Base-by-base conservation (phyloP, 805 yeast species). In the Isabelozyma heimii region DNA sequence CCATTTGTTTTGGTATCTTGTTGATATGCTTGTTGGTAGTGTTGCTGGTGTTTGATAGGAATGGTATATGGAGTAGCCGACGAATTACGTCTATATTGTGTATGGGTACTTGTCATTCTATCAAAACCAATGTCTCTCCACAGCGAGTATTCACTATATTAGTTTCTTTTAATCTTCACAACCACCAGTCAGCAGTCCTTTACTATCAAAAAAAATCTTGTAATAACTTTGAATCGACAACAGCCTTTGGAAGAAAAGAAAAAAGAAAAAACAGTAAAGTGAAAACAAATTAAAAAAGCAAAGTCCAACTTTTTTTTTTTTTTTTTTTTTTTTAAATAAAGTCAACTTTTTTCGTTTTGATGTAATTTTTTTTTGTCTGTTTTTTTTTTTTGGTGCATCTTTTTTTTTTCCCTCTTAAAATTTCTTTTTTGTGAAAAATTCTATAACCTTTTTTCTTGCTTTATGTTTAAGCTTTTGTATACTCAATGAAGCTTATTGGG, bases 51-150 rank as follows among this genome's bases (percentile, higher is more conserved):
- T 39, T 62, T 62, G 8, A 50, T 45, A 15, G 69, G 70, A 14
- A 66, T 59, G 3, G 67, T 53, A 51, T 67, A 67, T 27, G 72
- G 72, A 13, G 62, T 8, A 2, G 66, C 45, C 10, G 62, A 47
- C 5, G 69, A 63, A 39, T 64, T 60, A 37, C 72, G 58, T 51
- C 70, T 55, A 45, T 64, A 60, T 20, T 62, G 68, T 16, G 55
- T 33, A 39, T 28, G 47, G 27, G 28, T 37, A 24, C 17, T 37
- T 13, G 35, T 16, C 17, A 20, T 14, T 15, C 14, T 38, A 38
- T 30, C 35, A 30, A 30, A 30, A 8, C 10, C 10, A 30, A 30
- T 13, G n/a, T 10, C 35, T 30, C n/a, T 30, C n/a, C n/a, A 13
- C 35, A 30, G 8, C n/a, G 35, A 30, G n/a, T 30, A 30, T 1